A percentile compares a stretch with the other conserved stretches of the same genome.
These are phyloP conservation scores for Apiotrichum laibachii DNA, from an alignment of 1,284 basidiomycete genomes.

Conservation along the genomic window DNA sequence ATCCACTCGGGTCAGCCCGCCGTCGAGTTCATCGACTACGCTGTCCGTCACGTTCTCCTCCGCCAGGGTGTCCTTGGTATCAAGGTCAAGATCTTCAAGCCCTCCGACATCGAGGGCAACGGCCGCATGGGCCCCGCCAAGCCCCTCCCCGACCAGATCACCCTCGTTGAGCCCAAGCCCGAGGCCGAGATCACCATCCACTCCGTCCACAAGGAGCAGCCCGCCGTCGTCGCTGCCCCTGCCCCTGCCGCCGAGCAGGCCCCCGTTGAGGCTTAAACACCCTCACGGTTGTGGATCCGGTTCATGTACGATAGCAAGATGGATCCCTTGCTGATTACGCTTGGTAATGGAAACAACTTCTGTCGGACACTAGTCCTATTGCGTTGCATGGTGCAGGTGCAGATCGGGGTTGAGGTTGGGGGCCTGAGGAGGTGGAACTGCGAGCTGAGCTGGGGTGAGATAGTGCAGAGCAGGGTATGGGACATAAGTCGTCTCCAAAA, in stretches of 20 bases:
- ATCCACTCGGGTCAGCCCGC: conserved; percentile 99
- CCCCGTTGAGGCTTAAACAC: background rate
- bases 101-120: conserved; percentile 89
- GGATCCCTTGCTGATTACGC: background rate
- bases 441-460: too few species aligned
- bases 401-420: too few species aligned
- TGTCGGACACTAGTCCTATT: too few species aligned
- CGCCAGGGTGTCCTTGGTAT: conserved; percentile 99
- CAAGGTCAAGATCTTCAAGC: conserved; percentile 99
- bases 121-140: conserved; percentile 84
- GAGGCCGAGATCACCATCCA: conserved; percentile 55
- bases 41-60: conserved; percentile 96
- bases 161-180: conserved; percentile 73
- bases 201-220: conserved; percentile 50
- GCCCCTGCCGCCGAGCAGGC: conserved; percentile 18
- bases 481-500: too few species aligned
- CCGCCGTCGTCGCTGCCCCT: conserved; percentile 28
- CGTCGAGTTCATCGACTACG: conserved; percentile 94
- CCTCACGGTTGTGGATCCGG: too few species aligned
- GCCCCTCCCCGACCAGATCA: conserved; percentile 93
- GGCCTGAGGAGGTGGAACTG: too few species aligned
- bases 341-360: background rate
- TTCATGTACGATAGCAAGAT: conserved; percentile 4
- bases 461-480: too few species aligned
- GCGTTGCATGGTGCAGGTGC: too few species aligned